Conservation (phyloP, 768 basidiomycete species). For the Boletus eberwhitei region DNA sequence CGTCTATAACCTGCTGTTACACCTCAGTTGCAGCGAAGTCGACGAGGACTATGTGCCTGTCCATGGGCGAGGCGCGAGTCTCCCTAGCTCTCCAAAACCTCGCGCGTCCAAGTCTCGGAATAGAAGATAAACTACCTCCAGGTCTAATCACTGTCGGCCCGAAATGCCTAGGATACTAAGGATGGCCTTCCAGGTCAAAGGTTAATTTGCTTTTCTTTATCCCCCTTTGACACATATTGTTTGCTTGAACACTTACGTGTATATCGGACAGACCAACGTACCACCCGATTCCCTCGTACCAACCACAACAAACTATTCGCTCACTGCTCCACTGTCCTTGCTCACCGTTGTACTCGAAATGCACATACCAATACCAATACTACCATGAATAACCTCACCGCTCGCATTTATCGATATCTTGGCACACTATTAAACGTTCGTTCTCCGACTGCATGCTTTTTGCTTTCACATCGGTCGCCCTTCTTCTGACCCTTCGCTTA, state of each 20-base stretch:
- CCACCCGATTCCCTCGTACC: background rate
- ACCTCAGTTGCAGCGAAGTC: slow-evolving; percentile 72
- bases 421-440: slow-evolving; percentile 8
- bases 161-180: background rate
- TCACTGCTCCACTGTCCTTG: background rate
- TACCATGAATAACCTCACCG: background rate
- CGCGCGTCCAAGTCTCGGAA: slow-evolving; percentile 56
- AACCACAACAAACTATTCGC: background rate
- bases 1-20: slow-evolving; percentile 76
- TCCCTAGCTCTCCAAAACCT: slow-evolving; percentile 40
- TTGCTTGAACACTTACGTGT: background rate
- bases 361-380: slow-evolving; percentile 9
- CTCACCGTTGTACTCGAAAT: slow-evolving; percentile 16
- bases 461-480: background rate
- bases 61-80: slow-evolving; percentile 75
- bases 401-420: slow-evolving; percentile 12
- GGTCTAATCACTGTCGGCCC: background rate
- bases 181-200: background rate
- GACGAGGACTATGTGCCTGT: slow-evolving; percentile 74
- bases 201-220: background rate
- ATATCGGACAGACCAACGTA: background rate
- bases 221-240: background rate
- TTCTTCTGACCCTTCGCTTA: background rate
- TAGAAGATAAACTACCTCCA: slow-evolving; percentile 35
- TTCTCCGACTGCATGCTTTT: slow-evolving; percentile 6